Evolutionary conservation across 2,329 filamentous ascomycete species (phyloP), one percentile per base, ranked within the genome.

Genomic region (Diaporthe amygdali): DNA sequence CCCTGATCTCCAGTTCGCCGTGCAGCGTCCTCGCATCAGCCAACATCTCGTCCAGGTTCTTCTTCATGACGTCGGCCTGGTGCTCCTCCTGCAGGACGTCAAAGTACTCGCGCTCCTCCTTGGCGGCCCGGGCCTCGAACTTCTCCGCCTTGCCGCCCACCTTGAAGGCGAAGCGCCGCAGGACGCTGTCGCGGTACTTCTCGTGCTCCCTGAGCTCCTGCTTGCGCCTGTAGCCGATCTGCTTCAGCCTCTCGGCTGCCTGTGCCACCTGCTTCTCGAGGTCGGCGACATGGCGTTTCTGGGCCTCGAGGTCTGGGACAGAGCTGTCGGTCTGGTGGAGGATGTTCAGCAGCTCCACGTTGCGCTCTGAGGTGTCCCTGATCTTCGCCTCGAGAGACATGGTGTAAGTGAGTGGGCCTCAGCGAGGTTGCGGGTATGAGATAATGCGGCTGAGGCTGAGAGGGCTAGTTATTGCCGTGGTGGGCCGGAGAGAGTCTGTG

Each of bases 51-150:
- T 79, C 78, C 3, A 89, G 75, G 66, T 80, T 79, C 2, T 82
- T 79, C 46, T 84, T 81, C 61, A 82, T 75, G 47, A 84, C 81
- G 55, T 84, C 82, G 51, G 84, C 83, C 30, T 84, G 81, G 30
- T 86, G 82, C 70, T 86, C 81, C 37, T 84, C 78, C 71, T 88
- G 84, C 56, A 88, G 81, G 0, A 84, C 87, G 55, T 87, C 84
- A 32, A 88, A 82, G 76, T 89, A 90, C 73, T 89, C 87, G 52
- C 80, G 78, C 76, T 90, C 87, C 77, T 89, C 88, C 72, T 86
- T 87, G 61, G 83, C 82, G 17, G 86, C 85, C 63, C 82, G 83
- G n/a, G 82, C 82, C 20, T 81, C 79, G 73, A 87, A 88, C 64
- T 84, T 84, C n/a, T 83, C 84, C 51, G 82, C 82, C 72, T 84